A percentile compares a stretch with the other conserved stretches of the same genome.
These are phyloP conservation scores for Phaffia tasmanica DNA, from an alignment of 768 basidiomycete genomes.

Conservation along the genomic window DNA sequence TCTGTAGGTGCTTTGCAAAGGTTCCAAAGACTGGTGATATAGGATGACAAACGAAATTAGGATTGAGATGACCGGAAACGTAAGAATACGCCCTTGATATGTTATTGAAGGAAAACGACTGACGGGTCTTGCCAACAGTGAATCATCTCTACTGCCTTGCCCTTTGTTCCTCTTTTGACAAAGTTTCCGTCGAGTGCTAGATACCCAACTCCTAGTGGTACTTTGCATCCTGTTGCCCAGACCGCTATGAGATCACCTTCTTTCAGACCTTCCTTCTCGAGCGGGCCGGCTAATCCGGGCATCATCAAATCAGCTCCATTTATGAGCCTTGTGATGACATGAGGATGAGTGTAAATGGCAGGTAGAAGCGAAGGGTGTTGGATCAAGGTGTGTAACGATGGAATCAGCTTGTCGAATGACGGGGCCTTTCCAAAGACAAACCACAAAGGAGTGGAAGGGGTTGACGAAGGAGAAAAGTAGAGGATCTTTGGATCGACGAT, in stretches of 20 bases:
- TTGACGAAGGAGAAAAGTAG: slow-evolving; percentile 16
- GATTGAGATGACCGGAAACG: no score
- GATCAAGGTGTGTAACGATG: slow-evolving; percentile 63
- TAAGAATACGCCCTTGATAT: neutral
- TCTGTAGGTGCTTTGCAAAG: neutral
- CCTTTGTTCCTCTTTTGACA: slow-evolving; percentile 49
- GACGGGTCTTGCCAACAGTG: slow-evolving; percentile 45
- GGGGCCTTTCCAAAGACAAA: slow-evolving; percentile 19
- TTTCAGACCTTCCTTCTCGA: slow-evolving; percentile 11
- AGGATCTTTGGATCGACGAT: neutral
- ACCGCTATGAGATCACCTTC: slow-evolving; percentile 53
- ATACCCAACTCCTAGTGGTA: slow-evolving; percentile 64
- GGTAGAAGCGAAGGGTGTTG: slow-evolving; percentile 59
- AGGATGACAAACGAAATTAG: no score
- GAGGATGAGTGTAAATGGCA: slow-evolving; percentile 55
- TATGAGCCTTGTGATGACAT: slow-evolving; percentile 59
- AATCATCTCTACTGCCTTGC: slow-evolving; percentile 62
- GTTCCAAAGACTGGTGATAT: slow-evolving; percentile 18
- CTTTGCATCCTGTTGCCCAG: slow-evolving; percentile 44
- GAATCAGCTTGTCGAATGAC: slow-evolving; percentile 1
- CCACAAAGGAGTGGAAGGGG: slow-evolving; percentile 21
- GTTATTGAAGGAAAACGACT: neutral
- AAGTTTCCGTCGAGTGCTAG: slow-evolving; percentile 48
- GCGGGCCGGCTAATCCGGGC: slow-evolving; percentile 47
- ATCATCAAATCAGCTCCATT: slow-evolving; percentile 84